Evolutionary conservation across 257 asterid species (phyloP).

Genomic region (Paraleonurus japonicus): DNA sequence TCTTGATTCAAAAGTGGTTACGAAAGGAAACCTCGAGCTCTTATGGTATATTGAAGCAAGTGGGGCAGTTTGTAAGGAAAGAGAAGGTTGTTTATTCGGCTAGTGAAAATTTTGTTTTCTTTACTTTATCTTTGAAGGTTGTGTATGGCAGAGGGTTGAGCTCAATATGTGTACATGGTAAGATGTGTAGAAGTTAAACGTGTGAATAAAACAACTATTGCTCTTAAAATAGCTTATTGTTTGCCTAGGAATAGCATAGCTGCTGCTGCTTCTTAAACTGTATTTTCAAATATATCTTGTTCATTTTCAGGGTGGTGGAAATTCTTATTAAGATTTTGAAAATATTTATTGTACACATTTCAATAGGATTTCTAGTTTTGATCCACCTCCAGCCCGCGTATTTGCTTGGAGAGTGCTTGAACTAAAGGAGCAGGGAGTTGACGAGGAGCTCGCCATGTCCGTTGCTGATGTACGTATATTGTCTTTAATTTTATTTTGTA

Average conservation of each 20-base stretch:
- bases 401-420: conserved; percentile 87
- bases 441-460: conserved; percentile 61
- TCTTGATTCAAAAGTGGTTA: not conserved
- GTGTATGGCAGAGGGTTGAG: conserved; percentile 2
- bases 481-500: not conserved
- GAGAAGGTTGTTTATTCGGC: not conserved
- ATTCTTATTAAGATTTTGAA: not conserved
- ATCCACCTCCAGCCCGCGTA: conserved; percentile 81
- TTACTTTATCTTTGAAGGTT: not conserved
- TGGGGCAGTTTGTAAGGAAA: not conserved
- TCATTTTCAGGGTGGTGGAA: not conserved
- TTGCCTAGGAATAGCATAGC: not conserved
- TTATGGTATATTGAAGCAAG: not conserved
- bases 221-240: not conserved
- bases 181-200: not conserved
- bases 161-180: not conserved
- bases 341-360: not conserved
- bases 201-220: no score
- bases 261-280: not conserved
- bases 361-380: conserved; percentile 62
- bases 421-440: conserved; percentile 71
- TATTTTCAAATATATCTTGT: not conserved
- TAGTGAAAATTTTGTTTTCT: not conserved
- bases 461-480: conserved; percentile 69
- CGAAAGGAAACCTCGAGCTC: not conserved